These are phyloP conservation scores for Trametes pubescens DNA, from an alignment of 1,284 basidiomycete species.

Conservation along the genomic window DNA sequence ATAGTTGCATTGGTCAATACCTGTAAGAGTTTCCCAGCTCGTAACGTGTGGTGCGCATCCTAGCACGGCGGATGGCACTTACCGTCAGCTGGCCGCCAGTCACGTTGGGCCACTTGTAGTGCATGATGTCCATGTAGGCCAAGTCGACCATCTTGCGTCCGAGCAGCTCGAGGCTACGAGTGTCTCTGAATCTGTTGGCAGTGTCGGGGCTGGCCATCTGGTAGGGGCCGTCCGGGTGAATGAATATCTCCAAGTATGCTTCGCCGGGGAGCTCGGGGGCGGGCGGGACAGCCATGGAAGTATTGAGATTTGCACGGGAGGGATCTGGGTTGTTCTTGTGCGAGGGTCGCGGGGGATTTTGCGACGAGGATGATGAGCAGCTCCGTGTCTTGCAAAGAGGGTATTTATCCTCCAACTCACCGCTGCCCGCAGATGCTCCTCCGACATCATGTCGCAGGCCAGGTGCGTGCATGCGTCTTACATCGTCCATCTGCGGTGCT, in stretches of 20 bases:
- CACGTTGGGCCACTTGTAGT: slow-evolving; percentile 5
- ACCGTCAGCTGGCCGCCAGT: not conserved
- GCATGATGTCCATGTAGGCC: slow-evolving; percentile 16
- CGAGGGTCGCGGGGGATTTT: not conserved
- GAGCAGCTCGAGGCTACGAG: slow-evolving; percentile 5
- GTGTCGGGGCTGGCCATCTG: too few relatives aligned
- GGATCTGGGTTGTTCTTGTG: not conserved
- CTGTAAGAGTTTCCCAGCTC: not conserved
- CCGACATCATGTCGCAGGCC: not conserved
- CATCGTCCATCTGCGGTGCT: not conserved
- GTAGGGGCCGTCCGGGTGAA: slow-evolving; percentile 2
- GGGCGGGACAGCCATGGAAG: slow-evolving; percentile 10
- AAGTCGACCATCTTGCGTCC: slow-evolving; percentile 8
- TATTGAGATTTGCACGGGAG: not conserved
- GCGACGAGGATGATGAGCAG: not conserved
- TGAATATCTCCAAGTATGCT: slow-evolving; percentile 16
- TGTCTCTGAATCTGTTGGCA: slow-evolving; percentile 11
- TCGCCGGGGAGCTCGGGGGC: slow-evolving; percentile 19
- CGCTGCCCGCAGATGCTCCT: slow-evolving; percentile 1
- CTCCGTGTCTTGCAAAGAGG: not conserved
- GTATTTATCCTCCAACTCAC: not conserved
- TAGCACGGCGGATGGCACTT: not conserved
- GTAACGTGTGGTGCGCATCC: not conserved
- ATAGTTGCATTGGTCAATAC: not conserved
- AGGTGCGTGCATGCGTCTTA: not conserved